These are phyloP conservation scores for Neonectria neomacrospora DNA, from an alignment of 2,329 filamentous ascomycete species.

Conservation along the genomic window DNA sequence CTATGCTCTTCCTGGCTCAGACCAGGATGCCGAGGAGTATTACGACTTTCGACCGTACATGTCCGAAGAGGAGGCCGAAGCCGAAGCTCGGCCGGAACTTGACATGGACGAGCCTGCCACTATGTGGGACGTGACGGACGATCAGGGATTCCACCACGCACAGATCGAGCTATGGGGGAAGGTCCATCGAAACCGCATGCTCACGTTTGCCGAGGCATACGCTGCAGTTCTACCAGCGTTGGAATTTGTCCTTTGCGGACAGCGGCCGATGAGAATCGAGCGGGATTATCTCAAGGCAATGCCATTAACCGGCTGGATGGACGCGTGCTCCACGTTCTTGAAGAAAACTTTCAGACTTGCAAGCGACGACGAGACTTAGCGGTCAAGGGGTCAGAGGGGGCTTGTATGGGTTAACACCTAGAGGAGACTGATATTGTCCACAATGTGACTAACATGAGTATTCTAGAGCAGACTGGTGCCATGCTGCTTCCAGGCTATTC, in stretches of 20 bases:
- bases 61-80: not conserved
- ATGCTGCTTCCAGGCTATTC: no score
- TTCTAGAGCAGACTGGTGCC: no score
- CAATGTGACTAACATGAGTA: no score
- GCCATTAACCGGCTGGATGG: not conserved
- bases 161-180: slow-evolving; percentile 18
- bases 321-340: slow-evolving; percentile 1
- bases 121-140: no score
- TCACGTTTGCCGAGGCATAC: slow-evolving; percentile 27
- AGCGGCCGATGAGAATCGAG: slow-evolving; percentile 17
- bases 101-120: not conserved
- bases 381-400: no score
- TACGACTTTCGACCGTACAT: not conserved
- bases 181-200: slow-evolving; percentile 35
- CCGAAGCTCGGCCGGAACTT: slow-evolving; percentile 9
- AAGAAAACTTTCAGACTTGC: not conserved
- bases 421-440: no score
- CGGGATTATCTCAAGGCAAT: not conserved
- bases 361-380: not conserved
- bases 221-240: slow-evolving; percentile 23
- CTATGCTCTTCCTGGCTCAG: not conserved
- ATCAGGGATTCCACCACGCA: no score
- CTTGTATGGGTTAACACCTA: no score
- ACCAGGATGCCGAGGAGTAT: not conserved
- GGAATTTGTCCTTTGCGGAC: slow-evolving; percentile 31